Conservation (phyloP, 108 stramenopile genomes). For the Pseudonitzschia delicatissima region DNA sequence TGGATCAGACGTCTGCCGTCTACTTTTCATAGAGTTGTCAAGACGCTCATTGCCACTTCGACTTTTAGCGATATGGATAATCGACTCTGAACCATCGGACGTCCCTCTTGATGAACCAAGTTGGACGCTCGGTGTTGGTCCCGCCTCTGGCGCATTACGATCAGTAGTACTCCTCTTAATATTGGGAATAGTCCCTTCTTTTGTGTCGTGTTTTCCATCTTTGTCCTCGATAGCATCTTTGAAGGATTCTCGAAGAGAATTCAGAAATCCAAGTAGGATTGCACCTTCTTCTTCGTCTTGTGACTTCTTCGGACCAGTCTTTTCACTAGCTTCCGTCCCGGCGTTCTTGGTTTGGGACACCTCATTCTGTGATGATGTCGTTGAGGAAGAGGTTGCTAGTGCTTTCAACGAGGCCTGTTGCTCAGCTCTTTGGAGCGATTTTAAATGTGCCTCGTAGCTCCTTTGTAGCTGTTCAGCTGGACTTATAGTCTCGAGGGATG, state of each 20-base stretch:
- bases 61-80: background rate
- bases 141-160: background rate
- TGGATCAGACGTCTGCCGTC: slow-evolving; percentile 2
- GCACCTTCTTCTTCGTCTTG: slow-evolving; percentile 37
- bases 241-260: slow-evolving; percentile 35
- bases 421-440: slow-evolving; percentile 16
- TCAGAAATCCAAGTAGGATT: slow-evolving; percentile 44
- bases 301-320: slow-evolving; percentile 1
- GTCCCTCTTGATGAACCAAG: background rate
- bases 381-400: background rate
- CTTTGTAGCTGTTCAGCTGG: slow-evolving; percentile 29
- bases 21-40: background rate
- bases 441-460: slow-evolving; percentile 31
- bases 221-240: slow-evolving; percentile 35
- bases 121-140: background rate
- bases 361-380: background rate
- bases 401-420: background rate
- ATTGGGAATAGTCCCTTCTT: background rate
- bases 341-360: background rate
- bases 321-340: background rate
- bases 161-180: background rate
- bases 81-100: background rate
- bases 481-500: slow-evolving; percentile 1
- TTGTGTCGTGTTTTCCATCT: background rate
- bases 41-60: background rate